phyloP scores from a whole-genome alignment of 2,329 filamentous ascomycete species.

The Diaporthe capsici region DNA sequence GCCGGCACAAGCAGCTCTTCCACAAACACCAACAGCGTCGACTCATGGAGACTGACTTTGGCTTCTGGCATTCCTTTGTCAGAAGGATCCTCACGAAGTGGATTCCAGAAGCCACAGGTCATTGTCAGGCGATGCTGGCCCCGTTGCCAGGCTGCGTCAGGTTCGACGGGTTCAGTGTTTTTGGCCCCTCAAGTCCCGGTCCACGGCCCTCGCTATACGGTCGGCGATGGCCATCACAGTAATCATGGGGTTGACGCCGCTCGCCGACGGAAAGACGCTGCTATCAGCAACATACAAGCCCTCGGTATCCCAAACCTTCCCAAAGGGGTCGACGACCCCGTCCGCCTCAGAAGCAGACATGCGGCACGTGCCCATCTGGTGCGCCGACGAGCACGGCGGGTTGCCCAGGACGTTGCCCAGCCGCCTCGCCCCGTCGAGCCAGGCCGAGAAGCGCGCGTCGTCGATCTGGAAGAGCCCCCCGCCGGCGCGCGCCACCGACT shows the following conservation, averaged over 20 bases:
- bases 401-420: slow-evolving; percentile 66
- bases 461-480: slow-evolving; percentile 61
- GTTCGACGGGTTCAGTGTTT: neutral
- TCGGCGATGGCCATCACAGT: slow-evolving; percentile 80
- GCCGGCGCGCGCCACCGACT: slow-evolving; percentile 37
- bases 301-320: slow-evolving; percentile 75
- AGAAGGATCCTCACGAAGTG: neutral
- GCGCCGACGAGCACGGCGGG: slow-evolving; percentile 75
- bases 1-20: neutral
- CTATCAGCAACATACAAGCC: slow-evolving; percentile 80
- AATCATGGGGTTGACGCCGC: slow-evolving; percentile 87
- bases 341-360: slow-evolving; percentile 71
- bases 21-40: neutral
- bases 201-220: slow-evolving; percentile 72
- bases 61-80: neutral
- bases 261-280: slow-evolving; percentile 82
- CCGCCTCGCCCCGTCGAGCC: slow-evolving; percentile 66
- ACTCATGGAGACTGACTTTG: neutral
- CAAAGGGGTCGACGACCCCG: slow-evolving; percentile 71
- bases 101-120: neutral
- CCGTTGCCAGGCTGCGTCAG: neutral
- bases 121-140: neutral
- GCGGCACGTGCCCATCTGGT: slow-evolving; percentile 85
- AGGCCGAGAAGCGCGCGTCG: slow-evolving; percentile 72
- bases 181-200: slow-evolving; percentile 58